Conservation (phyloP, 2,329 filamentous ascomycete species). For the Fusarium tjaetaba region DNA sequence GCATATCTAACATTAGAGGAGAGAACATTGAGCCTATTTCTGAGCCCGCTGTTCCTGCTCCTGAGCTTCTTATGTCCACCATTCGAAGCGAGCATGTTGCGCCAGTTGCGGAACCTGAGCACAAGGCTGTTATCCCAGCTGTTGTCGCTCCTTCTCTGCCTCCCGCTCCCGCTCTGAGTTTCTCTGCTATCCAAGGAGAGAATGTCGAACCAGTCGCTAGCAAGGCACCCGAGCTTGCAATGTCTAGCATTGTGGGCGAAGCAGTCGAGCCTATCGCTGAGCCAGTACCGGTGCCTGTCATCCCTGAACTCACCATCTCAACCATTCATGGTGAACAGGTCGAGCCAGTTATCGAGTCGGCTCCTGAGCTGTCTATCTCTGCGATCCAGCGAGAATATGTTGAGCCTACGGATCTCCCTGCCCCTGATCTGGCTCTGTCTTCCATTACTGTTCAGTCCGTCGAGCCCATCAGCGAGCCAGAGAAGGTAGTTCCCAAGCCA, state of each 20-base stretch:
- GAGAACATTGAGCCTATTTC: conserved; percentile 41
- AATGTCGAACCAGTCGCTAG: conserved; percentile 28
- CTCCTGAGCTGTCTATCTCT: conserved; percentile 34
- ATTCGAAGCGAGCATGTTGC: conserved; percentile 36
- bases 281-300: conserved; percentile 2
- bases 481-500: conserved; percentile 45
- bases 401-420: conserved; percentile 35
- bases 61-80: conserved; percentile 30
- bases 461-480: conserved; percentile 47
- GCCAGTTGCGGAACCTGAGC: conserved; percentile 27
- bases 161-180: conserved; percentile 28
- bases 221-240: conserved; percentile 19
- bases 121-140: neutral
- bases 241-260: conserved; percentile 25
- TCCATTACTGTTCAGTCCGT: conserved; percentile 45
- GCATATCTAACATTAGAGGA: conserved; percentile 34
- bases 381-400: conserved; percentile 39
- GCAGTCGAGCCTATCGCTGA: conserved; percentile 25
- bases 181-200: conserved; percentile 39
- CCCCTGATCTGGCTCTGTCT: conserved; percentile 44
- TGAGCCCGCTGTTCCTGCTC: conserved; percentile 3
- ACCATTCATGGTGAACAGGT: conserved; percentile 37
- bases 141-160: conserved; percentile 16
- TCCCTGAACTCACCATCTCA: conserved; percentile 30
- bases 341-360: conserved; percentile 31